Base-by-base conservation (phyloP, 768 basidiomycete genomes). In the Zangia roseola region DNA sequence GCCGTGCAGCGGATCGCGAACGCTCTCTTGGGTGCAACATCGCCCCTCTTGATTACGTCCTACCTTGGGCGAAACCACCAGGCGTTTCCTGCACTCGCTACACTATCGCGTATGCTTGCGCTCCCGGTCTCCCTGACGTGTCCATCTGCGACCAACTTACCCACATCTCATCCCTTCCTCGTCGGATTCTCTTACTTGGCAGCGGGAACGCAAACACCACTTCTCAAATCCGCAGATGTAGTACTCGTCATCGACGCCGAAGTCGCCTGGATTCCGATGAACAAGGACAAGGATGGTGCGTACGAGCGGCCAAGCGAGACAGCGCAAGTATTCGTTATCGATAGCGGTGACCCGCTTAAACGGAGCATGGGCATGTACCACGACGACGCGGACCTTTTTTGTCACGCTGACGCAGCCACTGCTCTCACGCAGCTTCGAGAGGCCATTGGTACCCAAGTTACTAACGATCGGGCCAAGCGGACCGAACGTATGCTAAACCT, bases 241-340 rank as follows among this genome's bases (percentile, higher is more conserved):
- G 73, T 89, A 16, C 65, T 89, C 10, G 68, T 86, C 16, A 50
- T 89, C n/a, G 86, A 88, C 48, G 73, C 72, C 8, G 83, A 84
- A 51, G 67, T 86, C 0, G 82, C 86, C 0, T 88, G 85, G 82
- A 79, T 84, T 23, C 75, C 80, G 2, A 69, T 60, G 38, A 71
- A 76, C 45, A 74, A 75, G 28, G 68, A 62, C 47, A 63, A 60
- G 45, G 63, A 62, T 4, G 63, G 65, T 14, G 43, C 25, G 25
- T 41, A 50, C 38, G 63, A 64, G 33, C 63, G 65, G 42, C 82
- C 84, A 0, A 57, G 33, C 4, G 52, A 64, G 0, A 62, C 67
- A 4, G 77, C 83, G 0, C 67, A 73, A 24, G 73, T 87, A 2
- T 86, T 84, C 55, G 67, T 86, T 16, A 58, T 88, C 14, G 84